These are phyloP conservation scores for Yarrowia sp. DNA, from an alignment of 805 yeast genomes.

Conservation along the genomic window DNA sequence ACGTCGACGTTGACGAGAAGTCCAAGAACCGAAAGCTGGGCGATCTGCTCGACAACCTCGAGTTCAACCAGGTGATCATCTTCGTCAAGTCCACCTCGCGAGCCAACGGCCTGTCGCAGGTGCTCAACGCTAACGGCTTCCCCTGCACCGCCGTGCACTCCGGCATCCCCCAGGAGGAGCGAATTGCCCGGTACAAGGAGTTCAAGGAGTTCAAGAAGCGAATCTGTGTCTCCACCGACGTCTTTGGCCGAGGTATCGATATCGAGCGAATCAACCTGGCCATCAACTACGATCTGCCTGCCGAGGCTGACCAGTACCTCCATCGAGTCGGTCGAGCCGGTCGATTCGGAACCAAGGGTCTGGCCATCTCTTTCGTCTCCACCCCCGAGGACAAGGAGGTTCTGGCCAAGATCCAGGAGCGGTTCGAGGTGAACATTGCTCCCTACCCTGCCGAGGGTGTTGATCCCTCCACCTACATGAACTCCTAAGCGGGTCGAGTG, in stretches of 20 bases:
- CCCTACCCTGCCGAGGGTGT: slow-evolving; percentile 98
- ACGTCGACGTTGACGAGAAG: slow-evolving; percentile 83
- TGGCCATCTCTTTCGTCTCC: slow-evolving; percentile 89
- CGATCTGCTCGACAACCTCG: slow-evolving; percentile 89
- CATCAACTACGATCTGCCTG: slow-evolving; percentile 95
- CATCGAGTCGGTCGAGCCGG: slow-evolving; percentile 99
- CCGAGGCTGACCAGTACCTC: slow-evolving; percentile 95
- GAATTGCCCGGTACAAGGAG: slow-evolving; percentile 94
- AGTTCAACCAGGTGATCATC: slow-evolving; percentile 97
- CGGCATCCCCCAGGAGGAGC: slow-evolving; percentile 95
- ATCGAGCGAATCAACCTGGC: slow-evolving; percentile 98
- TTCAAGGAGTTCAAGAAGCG: slow-evolving; percentile 98
- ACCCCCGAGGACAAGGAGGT: slow-evolving; percentile 88
- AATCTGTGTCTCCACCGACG: slow-evolving; percentile 98
- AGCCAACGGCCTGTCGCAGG: slow-evolving; percentile 88
- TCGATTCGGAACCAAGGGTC: slow-evolving; percentile 99
- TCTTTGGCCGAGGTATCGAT: slow-evolving; percentile 99
- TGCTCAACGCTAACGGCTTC: slow-evolving; percentile 90
- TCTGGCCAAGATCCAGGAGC: slow-evolving; percentile 89
- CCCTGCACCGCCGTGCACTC: slow-evolving; percentile 98
- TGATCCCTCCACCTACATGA: slow-evolving; percentile 97
- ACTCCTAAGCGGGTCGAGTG: slow-evolving; percentile 56
- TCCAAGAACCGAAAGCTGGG: slow-evolving; percentile 93
- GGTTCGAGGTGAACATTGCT: slow-evolving; percentile 94
- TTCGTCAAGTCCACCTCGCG: slow-evolving; percentile 91